Conservation (phyloP, 495 filamentous ascomycete genomes). For the Aspergillus hancockii region DNA sequence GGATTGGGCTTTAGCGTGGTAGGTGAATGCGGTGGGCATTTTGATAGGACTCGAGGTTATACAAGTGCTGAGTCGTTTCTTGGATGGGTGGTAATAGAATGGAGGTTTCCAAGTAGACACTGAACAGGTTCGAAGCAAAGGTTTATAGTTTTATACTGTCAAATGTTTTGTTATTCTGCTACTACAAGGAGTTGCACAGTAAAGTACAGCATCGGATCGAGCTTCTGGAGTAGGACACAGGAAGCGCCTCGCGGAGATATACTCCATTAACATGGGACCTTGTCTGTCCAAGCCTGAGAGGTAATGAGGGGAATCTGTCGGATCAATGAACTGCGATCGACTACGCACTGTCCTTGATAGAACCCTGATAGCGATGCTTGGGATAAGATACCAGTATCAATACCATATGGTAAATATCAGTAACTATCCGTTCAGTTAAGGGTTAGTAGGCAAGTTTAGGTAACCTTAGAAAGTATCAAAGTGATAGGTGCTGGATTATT, state of each 20-base stretch:
- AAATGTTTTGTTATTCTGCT: not conserved
- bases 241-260: not conserved
- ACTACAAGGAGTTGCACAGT: not conserved
- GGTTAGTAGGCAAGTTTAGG: not conserved
- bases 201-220: conserved; percentile 14
- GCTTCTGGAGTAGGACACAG: conserved; percentile 22
- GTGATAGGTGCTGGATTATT: conserved; percentile 17
- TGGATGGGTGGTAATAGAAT: not conserved
- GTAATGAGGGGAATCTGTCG: conserved; percentile 5
- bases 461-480: no score
- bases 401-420: not conserved
- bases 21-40: conserved; percentile 42
- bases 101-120: not conserved
- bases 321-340: not conserved
- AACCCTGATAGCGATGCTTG: not conserved
- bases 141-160: conserved; percentile 5
- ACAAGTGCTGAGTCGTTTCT: not conserved
- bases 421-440: not conserved
- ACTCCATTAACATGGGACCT: not conserved
- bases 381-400: conserved; percentile 1
- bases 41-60: conserved; percentile 6
- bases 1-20: conserved; percentile 62
- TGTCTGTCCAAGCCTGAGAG: not conserved
- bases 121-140: not conserved
- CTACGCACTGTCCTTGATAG: not conserved